Evolutionary conservation across 768 basidiomycete species (phyloP).

Genomic region (Suillus sp.): DNA sequence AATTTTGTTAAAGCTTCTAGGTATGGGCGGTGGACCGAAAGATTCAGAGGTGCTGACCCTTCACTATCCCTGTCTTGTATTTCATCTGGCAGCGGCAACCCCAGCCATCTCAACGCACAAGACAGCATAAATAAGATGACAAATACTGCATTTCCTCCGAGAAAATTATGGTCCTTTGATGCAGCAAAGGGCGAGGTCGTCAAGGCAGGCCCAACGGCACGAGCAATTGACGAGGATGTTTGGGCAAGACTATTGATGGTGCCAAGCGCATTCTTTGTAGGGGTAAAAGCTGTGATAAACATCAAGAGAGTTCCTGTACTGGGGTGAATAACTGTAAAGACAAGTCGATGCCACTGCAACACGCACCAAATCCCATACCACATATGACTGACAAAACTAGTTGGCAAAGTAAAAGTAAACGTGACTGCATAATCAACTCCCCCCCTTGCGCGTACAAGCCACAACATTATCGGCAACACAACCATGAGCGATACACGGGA

Average conservation of each 20-base stretch:
- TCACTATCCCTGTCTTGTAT: constrained; percentile 36
- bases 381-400: constrained; percentile 32
- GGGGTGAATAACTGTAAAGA: constrained; percentile 7
- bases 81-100: constrained; percentile 28
- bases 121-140: constrained; percentile 38
- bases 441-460: constrained; percentile 34
- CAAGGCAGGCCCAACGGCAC: constrained; percentile 51
- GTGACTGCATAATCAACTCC: constrained; percentile 40
- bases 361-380: constrained; percentile 47
- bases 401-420: constrained; percentile 35
- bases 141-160: constrained; percentile 56
- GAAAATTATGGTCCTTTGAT: constrained; percentile 48
- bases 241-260: constrained; percentile 61
- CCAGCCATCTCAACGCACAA: constrained; percentile 23
- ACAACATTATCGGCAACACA: constrained; percentile 48
- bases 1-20: neutral
- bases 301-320: constrained; percentile 53
- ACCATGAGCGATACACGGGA: constrained; percentile 42
- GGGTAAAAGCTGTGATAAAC: constrained; percentile 53
- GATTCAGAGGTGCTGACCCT: neutral
- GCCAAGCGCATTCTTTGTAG: constrained; percentile 54
- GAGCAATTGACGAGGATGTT: constrained; percentile 45
- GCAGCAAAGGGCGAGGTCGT: constrained; percentile 54
- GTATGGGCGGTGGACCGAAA: neutral
- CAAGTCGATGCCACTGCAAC: neutral